A percentile compares a stretch with the other conserved stretches of the same genome.
Conservation (phyloP, 2,329 filamentous ascomycete species). For the Diplodia mutila region DNA sequence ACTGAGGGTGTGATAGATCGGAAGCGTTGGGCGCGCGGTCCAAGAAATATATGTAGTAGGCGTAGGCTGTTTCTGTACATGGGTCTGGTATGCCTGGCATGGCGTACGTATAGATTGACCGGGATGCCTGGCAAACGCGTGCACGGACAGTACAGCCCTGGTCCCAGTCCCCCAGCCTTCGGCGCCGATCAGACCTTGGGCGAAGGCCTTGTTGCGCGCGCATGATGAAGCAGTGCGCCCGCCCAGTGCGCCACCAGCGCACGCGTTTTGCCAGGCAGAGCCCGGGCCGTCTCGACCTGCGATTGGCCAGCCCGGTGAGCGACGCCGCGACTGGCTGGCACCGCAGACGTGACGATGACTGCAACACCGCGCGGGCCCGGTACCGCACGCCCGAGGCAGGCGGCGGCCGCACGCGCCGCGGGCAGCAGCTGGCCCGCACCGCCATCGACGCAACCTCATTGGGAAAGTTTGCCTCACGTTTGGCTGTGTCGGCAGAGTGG, state of each 20-base stretch:
- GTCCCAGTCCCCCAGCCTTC: slow-evolving; percentile 3
- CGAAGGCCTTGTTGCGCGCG: slow-evolving; percentile 13
- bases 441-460: background rate
- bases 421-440: slow-evolving; percentile 11
- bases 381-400: background rate
- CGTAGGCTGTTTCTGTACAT: slow-evolving; percentile 6
- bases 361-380: slow-evolving; percentile 5
- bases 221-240: slow-evolving; percentile 19
- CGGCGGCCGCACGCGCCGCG: background rate
- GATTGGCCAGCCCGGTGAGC: slow-evolving; percentile 2
- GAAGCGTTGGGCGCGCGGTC: background rate
- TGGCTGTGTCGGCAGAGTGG: slow-evolving; percentile 4
- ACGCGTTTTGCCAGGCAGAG: slow-evolving; percentile 12
- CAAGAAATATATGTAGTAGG: slow-evolving; percentile 13
- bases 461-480: slow-evolving; percentile 2
- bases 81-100: slow-evolving; percentile 18
- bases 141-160: background rate
- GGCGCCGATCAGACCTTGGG: slow-evolving; percentile 13
- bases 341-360: slow-evolving; percentile 18
- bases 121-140: background rate
- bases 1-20: slow-evolving; percentile 15
- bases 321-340: slow-evolving; percentile 3
- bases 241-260: background rate
- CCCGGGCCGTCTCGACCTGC: background rate
- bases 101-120: slow-evolving; percentile 8